Conservation (phyloP, 257 asterid genomes). For the Solanum bukasovii region DNA sequence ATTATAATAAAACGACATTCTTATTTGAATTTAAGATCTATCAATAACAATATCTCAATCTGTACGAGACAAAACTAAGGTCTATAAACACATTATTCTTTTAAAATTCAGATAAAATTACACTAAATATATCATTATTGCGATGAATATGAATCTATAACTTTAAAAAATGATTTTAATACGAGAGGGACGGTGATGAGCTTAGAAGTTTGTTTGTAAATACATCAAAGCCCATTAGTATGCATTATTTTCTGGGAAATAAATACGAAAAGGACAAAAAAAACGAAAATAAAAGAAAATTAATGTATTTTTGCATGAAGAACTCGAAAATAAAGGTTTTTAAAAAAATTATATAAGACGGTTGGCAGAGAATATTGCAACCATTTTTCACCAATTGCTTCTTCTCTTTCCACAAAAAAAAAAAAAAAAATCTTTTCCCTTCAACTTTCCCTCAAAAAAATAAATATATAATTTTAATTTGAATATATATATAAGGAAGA, state of each 20-base stretch:
- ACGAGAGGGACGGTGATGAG: background rate
- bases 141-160: no score
- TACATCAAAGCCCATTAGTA: background rate
- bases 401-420: background rate
- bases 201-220: background rate
- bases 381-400: constrained; percentile 38
- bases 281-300: background rate
- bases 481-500: background rate
- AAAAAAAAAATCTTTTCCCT: background rate
- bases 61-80: background rate
- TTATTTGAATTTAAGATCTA: no score
- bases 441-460: background rate
- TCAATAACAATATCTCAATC: background rate
- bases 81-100: no score
- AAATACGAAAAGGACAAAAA: background rate
- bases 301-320: constrained; percentile 41
- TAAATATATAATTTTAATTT: background rate
- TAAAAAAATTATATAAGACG: constrained; percentile 23
- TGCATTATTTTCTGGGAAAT: background rate
- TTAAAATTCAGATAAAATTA: no score
- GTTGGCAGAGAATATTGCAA: constrained; percentile 53
- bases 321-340: constrained; percentile 33
- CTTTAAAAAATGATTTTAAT: background rate
- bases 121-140: background rate
- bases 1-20: no score